These are phyloP conservation scores for Metrosideros polymorpha DNA, from an alignment of 441 rosid genomes.

Conservation along the genomic window DNA sequence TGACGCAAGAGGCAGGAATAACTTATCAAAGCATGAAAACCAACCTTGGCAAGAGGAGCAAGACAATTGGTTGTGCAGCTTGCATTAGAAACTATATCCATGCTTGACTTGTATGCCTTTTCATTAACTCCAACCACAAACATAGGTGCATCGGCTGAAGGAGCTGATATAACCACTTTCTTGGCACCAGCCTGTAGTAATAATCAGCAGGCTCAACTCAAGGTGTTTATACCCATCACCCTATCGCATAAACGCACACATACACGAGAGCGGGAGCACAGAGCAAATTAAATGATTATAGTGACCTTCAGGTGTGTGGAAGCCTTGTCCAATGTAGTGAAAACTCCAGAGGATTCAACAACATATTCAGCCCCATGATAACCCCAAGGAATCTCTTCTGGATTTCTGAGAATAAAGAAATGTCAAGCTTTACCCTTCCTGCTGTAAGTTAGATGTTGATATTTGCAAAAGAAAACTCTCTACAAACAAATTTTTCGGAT, in stretches of 20 bases:
- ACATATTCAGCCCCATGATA: conserved; percentile 82
- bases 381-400: conserved; percentile 97
- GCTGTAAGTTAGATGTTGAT: background rate
- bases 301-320: conserved; percentile 75
- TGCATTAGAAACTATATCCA: conserved; percentile 96
- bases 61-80: conserved; percentile 99
- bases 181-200: conserved; percentile 79
- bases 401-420: conserved; percentile 44
- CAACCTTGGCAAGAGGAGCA: conserved; percentile 99
- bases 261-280: background rate
- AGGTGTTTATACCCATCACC: background rate
- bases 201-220: background rate
- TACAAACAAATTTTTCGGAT: background rate
- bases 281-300: background rate
- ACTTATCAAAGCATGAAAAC: background rate
- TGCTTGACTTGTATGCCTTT: conserved; percentile 64
- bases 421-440: conserved; percentile 1
- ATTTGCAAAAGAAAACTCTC: background rate
- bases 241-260: background rate
- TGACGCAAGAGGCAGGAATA: background rate
- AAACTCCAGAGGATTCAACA: conserved; percentile 92
- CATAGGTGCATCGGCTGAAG: conserved; percentile 99
- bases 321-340: conserved; percentile 82
- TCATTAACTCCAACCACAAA: conserved; percentile 98
- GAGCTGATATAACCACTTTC: conserved; percentile 96